phyloP scores from a whole-genome alignment of 495 filamentous ascomycete genomes.

The Penicillium mononematosum region DNA sequence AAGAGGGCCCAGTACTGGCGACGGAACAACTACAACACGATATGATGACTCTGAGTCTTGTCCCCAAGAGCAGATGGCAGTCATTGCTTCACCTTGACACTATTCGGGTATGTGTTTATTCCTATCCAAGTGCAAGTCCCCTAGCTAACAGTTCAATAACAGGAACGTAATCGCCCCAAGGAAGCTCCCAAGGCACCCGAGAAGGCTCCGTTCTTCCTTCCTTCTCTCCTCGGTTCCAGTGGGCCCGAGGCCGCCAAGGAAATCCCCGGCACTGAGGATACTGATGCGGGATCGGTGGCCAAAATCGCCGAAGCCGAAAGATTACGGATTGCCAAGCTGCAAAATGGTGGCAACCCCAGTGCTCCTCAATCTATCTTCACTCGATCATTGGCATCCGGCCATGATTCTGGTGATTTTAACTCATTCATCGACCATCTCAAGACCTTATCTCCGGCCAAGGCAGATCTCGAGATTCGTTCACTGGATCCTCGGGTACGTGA shows the following conservation, averaged over 20 bases:
- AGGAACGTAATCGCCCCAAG: constrained; percentile 88
- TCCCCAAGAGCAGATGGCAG: constrained; percentile 91
- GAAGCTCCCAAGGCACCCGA: constrained; percentile 88
- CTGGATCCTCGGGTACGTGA: constrained; percentile 51
- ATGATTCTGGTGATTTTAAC: constrained; percentile 46
- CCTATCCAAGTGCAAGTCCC: not conserved
- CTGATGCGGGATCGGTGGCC: constrained; percentile 40
- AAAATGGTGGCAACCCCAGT: constrained; percentile 24
- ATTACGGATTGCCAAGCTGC: constrained; percentile 54
- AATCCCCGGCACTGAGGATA: constrained; percentile 25
- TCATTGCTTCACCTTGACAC: constrained; percentile 85
- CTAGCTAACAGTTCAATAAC: constrained; percentile 24
- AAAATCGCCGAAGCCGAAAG: constrained; percentile 43
- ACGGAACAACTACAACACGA: constrained; percentile 74
- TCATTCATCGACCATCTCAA: constrained; percentile 73
- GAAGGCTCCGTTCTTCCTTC: constrained; percentile 95
- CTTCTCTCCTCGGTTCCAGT: constrained; percentile 55
- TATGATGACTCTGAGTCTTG: constrained; percentile 82
- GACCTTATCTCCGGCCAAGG: constrained; percentile 71
- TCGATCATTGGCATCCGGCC: constrained; percentile 46
- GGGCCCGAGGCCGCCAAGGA: constrained; percentile 23
- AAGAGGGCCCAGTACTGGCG: constrained; percentile 48
- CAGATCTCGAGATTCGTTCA: constrained; percentile 86
- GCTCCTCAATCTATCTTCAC: constrained; percentile 53
- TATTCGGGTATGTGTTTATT: constrained; percentile 58